These are phyloP conservation scores for Schoenoplectus triqueter DNA, from an alignment of 202 grass and related monocot species.

Conservation along the genomic window DNA sequence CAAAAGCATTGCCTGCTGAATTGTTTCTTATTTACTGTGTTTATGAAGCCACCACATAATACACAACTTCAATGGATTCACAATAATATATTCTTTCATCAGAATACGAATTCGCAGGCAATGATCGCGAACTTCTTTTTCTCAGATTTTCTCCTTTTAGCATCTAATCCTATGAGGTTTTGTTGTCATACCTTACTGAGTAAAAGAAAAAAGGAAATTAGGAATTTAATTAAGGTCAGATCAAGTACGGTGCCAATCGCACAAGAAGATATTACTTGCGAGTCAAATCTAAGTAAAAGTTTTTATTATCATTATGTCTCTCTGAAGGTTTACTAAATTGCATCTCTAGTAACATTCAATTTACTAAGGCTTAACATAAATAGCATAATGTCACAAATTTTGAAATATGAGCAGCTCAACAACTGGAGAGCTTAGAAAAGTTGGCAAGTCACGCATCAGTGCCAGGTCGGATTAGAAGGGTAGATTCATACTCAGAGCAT, in stretches of 20 bases:
- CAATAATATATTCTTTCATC: background rate
- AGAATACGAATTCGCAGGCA: background rate
- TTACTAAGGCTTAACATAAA: conserved; percentile 10
- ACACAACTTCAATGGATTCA: background rate
- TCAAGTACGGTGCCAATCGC: background rate
- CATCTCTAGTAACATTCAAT: background rate
- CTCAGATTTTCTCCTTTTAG: background rate
- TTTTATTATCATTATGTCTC: background rate
- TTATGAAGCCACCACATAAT: background rate
- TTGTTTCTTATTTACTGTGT: background rate
- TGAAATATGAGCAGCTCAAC: background rate
- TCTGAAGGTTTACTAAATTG: background rate
- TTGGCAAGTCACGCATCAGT: background rate
- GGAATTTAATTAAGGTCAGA: background rate
- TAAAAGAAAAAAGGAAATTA: background rate
- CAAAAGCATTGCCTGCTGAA: background rate
- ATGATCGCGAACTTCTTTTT: background rate
- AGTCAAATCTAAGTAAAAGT: background rate
- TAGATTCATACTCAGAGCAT: background rate
- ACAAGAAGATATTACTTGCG: background rate
- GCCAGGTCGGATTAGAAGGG: background rate
- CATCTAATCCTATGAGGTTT: background rate
- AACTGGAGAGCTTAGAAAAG: background rate
- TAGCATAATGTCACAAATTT: background rate
- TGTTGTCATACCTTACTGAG: background rate